These are phyloP conservation scores for Rosa persica DNA, from an alignment of 306 rosid species.

Conservation along the genomic window DNA sequence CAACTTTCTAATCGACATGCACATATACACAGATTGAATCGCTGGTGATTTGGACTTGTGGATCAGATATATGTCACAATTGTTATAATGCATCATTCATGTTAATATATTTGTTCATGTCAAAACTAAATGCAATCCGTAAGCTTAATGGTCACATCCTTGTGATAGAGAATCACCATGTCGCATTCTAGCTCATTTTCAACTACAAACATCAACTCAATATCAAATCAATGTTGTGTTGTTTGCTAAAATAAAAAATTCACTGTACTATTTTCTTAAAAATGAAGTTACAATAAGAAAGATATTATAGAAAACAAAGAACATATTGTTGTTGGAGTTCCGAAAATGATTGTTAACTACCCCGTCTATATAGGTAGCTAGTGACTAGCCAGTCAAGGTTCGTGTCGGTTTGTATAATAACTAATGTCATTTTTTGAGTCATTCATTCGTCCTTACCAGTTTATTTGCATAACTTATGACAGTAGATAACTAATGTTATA, in stretches of 20 bases:
- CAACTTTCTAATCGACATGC: too few species aligned
- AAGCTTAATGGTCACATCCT: neutral
- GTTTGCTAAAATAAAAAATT: too few species aligned
- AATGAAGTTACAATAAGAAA: neutral
- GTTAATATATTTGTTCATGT: neutral
- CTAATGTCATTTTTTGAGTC: neutral
- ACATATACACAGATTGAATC: neutral
- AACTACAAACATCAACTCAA: neutral
- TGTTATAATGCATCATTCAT: too few species aligned
- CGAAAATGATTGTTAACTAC: constrained; percentile 14
- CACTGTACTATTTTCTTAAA: neutral
- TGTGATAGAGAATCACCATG: neutral
- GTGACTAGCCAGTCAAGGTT: neutral
- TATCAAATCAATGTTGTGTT: neutral
- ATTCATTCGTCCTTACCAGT: neutral
- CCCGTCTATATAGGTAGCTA: too few species aligned
- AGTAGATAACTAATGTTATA: too few species aligned
- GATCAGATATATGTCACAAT: too few species aligned
- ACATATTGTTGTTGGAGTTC: neutral
- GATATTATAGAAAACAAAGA: too few species aligned
- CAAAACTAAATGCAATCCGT: neutral
- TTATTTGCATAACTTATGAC: neutral
- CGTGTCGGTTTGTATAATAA: neutral
- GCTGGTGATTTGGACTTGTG: neutral
- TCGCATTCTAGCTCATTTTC: neutral